These are phyloP conservation scores for Backusella circina DNA, from an alignment of 192 early-diverging fungal species.

Conservation along the genomic window DNA sequence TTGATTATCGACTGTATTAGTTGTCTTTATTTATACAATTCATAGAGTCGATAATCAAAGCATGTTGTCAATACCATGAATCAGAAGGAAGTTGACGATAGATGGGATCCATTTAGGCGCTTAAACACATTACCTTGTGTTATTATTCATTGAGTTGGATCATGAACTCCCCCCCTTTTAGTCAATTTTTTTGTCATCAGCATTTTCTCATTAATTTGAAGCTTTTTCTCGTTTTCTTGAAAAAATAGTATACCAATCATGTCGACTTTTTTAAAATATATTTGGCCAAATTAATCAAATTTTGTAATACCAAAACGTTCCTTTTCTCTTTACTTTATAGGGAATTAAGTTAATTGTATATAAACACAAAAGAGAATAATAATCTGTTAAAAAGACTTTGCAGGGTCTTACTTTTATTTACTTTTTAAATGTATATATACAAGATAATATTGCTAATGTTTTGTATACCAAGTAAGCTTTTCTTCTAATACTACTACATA, in stretches of 20 bases:
- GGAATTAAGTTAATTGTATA: not conserved
- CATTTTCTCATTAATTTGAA: no score
- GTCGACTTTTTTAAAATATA: not conserved
- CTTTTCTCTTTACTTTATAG: not conserved
- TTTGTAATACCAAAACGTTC: not conserved
- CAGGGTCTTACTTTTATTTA: no score
- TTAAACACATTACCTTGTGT: no score
- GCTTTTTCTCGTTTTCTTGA: not conserved
- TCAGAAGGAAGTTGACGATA: no score
- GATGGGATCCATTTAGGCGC: no score
- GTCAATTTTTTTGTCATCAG: no score
- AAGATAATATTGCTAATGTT: not conserved
- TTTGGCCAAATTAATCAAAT: not conserved
- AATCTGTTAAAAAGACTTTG: not conserved
- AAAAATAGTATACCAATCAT: not conserved
- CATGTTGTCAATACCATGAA: no score
- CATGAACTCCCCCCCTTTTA: no score
- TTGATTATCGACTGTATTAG: no score
- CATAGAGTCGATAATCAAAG: no score
- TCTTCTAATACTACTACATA: not conserved
- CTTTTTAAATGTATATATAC: not conserved
- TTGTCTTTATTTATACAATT: no score
- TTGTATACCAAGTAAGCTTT: not conserved
- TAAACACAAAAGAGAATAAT: not conserved
- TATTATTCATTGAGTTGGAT: no score